A percentile compares a stretch with the other conserved stretches of the same genome.
phyloP scores from a whole-genome alignment of 208 protist species.

The Leishmania lainsoni region DNA sequence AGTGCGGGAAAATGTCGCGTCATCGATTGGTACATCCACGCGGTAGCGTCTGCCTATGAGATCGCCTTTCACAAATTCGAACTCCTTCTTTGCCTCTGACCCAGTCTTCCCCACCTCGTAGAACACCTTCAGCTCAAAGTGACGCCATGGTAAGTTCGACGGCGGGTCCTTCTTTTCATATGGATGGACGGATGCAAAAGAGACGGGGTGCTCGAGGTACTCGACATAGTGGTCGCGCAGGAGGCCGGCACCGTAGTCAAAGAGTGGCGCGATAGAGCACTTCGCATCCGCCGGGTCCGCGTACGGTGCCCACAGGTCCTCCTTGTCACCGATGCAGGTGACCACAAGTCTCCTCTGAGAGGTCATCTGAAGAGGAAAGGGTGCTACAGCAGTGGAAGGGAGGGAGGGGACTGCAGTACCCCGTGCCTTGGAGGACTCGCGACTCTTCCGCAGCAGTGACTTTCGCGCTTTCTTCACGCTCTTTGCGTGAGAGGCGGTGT shows the following conservation, averaged over 20 bases:
- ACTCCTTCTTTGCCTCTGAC: slow-evolving; percentile 77
- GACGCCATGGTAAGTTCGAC: slow-evolving; percentile 43
- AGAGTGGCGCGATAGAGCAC: slow-evolving; percentile 39
- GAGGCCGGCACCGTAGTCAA: slow-evolving; percentile 52
- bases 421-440: slow-evolving; percentile 30
- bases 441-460: slow-evolving; percentile 26
- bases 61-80: slow-evolving; percentile 62
- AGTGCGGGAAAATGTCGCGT: slow-evolving; percentile 87
- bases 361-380: slow-evolving; percentile 11
- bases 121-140: slow-evolving; percentile 59
- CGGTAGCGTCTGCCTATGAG: slow-evolving; percentile 88
- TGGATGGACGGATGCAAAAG: slow-evolving; percentile 42
- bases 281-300: slow-evolving; percentile 10
- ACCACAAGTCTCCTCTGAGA: slow-evolving; percentile 30
- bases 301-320: slow-evolving; percentile 43
- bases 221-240: slow-evolving; percentile 40
- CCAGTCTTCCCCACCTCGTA: slow-evolving; percentile 72
- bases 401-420: slow-evolving; percentile 14
- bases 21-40: slow-evolving; percentile 82
- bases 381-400: not conserved
- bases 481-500: slow-evolving; percentile 9
- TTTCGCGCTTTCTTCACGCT: slow-evolving; percentile 21
- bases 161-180: slow-evolving; percentile 59
- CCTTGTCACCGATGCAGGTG: slow-evolving; percentile 41
- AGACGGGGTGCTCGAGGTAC: slow-evolving; percentile 28